Conservation (phyloP, 1,139 yeast species). For the Zygosaccharomyces pseudobailii region DNA sequence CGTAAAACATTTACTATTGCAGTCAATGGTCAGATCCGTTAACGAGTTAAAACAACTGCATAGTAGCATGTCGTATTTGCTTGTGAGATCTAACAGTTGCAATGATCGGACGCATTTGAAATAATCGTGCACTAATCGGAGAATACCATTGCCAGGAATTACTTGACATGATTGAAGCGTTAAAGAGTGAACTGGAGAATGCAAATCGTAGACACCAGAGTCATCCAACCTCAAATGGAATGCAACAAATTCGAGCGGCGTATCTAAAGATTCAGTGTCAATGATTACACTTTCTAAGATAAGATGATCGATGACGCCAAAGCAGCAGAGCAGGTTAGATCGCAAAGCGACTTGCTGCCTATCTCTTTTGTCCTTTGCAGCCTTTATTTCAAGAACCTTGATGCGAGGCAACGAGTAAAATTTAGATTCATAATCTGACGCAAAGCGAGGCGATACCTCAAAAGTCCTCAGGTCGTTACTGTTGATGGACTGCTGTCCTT, state of each 20-base stretch:
- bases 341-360: conserved; percentile 34
- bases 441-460: conserved; percentile 28
- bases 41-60: conserved; percentile 45
- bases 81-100: conserved; percentile 38
- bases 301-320: conserved; percentile 44
- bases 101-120: conserved; percentile 40
- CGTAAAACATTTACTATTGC: conserved; percentile 46
- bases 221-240: conserved; percentile 22
- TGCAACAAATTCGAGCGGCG: conserved; percentile 35
- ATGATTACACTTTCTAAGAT: conserved; percentile 46
- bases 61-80: conserved; percentile 45
- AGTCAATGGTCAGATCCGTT: conserved; percentile 39
- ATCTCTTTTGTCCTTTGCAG: conserved; percentile 14
- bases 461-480: conserved; percentile 30
- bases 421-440: conserved; percentile 26
- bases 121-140: conserved; percentile 31
- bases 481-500: conserved; percentile 32
- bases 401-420: conserved; percentile 26
- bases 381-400: conserved; percentile 26
- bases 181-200: conserved; percentile 32
- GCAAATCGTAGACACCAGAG: conserved; percentile 27
- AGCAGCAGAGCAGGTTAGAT: conserved; percentile 39
- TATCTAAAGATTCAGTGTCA: conserved; percentile 38
- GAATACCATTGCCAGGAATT: conserved; percentile 35
- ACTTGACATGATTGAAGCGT: conserved; percentile 34